Evolutionary conservation across 495 filamentous ascomycete genomes (phyloP).

Genomic region (Xylaria intraflava): DNA sequence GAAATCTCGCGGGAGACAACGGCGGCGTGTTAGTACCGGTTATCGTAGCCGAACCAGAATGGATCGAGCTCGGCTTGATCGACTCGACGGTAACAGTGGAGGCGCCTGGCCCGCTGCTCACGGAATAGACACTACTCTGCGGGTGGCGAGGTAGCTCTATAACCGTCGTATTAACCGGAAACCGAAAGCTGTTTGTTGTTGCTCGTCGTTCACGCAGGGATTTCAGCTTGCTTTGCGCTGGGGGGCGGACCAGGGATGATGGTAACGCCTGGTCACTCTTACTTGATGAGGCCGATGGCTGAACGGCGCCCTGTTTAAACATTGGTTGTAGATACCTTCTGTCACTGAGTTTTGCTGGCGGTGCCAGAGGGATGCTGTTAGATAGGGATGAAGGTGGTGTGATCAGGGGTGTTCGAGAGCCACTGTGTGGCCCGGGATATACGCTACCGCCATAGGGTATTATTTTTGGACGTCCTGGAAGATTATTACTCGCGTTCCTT

Average conservation of each 20-base stretch:
- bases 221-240: slow-evolving; percentile 28
- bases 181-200: slow-evolving; percentile 8
- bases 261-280: slow-evolving; percentile 20
- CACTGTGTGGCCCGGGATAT: slow-evolving; percentile 18
- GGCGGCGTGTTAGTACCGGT: slow-evolving; percentile 8
- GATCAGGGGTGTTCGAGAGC: slow-evolving; percentile 36
- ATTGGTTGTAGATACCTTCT: slow-evolving; percentile 27
- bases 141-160: slow-evolving; percentile 8
- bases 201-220: slow-evolving; percentile 22
- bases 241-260: slow-evolving; percentile 15
- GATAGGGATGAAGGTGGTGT: slow-evolving; percentile 27
- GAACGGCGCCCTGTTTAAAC: neutral
- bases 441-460: slow-evolving; percentile 13
- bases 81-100: slow-evolving; percentile 13
- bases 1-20: slow-evolving; percentile 22
- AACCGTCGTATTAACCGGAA: neutral
- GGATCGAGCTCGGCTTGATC: slow-evolving; percentile 13
- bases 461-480: slow-evolving; percentile 1
- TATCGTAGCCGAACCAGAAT: slow-evolving; percentile 2
- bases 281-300: slow-evolving; percentile 28
- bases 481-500: slow-evolving; percentile 14
- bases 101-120: slow-evolving; percentile 14
- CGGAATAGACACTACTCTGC: slow-evolving; percentile 19
- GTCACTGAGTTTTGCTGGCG: slow-evolving; percentile 40
- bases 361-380: slow-evolving; percentile 23